Base-by-base conservation (phyloP, 1,139 yeast species). In the Pichiaceae sp. region DNA sequence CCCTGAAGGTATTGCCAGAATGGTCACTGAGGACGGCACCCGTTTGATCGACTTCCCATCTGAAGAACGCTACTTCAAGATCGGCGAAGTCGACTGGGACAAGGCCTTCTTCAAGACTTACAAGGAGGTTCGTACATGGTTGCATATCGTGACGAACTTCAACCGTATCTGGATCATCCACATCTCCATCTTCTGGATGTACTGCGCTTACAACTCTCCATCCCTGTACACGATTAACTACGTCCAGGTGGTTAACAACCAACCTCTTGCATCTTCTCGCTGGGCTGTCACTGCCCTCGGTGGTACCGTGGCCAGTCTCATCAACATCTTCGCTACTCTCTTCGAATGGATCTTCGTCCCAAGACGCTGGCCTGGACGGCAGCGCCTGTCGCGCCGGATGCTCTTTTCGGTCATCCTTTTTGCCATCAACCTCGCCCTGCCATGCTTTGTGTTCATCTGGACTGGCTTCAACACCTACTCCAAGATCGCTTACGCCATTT, bases 281-380 rank as follows among this genome's bases (percentile, higher is more conserved):
- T 91, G 96, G 96, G 87, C 96, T 43, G 72, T 95, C 36, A 80
- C 80, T 48, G 95, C 95, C 39, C 70, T 89, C 55, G 98, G 93
- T 64, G 98, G 99, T 70, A 64, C 82, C 39, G 71, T 91, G 52
- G 97, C 96, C 38, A 65, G 78, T 44, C 55, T 74, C 39, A 75
- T 91, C 55, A 96, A 91, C 66, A 73, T 93, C 46, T 50, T 76
- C 43, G 98, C 98, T 36, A 91, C 98, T 17, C 42, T 87, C 35
- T 77, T 84, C 53, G 98, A 91, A 65, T 93, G 96, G 96, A 71
- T 79, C 60, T 91, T 86, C 57, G 98, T 91, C 45, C 98, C 98
- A 46, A 80, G 97, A 66, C 78, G 82, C 54, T 91, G 98, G 98
- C 94, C 97, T 25, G 98, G 98, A 63, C 97, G 97, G 62, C 97